Evolutionary conservation across 2,329 filamentous ascomycete species (phyloP).

Genomic region (Sporothrix dimorphospora): DNA sequence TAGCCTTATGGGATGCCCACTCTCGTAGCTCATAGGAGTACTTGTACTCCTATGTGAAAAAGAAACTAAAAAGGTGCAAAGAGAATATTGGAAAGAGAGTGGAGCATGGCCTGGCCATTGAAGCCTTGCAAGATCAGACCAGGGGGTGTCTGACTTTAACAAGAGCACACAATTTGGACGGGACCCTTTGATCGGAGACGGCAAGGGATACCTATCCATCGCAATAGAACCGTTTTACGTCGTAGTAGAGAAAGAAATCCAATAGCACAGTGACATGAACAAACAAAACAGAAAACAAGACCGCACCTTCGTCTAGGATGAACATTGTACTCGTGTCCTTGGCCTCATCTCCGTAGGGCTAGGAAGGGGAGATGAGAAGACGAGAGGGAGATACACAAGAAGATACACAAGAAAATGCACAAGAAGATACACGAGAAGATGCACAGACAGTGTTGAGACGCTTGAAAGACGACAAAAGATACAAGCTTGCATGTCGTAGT

Average conservation of each 20-base stretch:
- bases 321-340: not conserved
- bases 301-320: not conserved
- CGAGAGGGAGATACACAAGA: not conserved
- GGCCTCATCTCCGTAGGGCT: not conserved
- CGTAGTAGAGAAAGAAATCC: not conserved
- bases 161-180: no score
- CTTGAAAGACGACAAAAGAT: not conserved
- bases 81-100: not conserved
- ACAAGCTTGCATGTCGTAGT: no score
- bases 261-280: not conserved
- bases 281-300: not conserved
- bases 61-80: not conserved
- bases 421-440: not conserved
- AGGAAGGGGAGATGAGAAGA: not conserved
- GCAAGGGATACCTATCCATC: no score
- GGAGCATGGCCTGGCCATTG: no score
- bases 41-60: not conserved
- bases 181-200: no score
- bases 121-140: no score
- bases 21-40: not conserved
- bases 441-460: no score
- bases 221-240: not conserved
- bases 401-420: not conserved
- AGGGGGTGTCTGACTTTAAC: no score
- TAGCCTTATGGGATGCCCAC: not conserved